Evolutionary conservation across 2,329 filamentous ascomycete genomes (phyloP).

Genomic region (Elsinoe perseae): DNA sequence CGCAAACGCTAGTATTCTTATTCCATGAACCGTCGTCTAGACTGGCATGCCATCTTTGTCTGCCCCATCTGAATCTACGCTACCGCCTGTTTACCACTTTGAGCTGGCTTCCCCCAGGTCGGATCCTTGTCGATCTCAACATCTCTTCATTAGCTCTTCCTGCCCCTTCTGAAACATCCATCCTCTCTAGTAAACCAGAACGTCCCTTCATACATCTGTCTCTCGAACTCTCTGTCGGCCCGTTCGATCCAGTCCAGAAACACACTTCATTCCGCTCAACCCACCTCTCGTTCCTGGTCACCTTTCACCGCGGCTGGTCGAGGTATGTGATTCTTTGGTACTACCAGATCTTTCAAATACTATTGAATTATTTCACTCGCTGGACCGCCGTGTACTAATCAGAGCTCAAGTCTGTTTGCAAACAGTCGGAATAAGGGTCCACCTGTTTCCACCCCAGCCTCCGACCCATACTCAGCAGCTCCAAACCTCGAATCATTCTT

Average conservation of each 20-base stretch:
- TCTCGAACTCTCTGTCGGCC: not conserved
- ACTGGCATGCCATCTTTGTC: conserved; percentile 16
- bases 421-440: not conserved
- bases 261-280: conserved; percentile 5
- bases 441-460: not conserved
- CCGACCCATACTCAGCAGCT: not conserved
- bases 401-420: conserved; percentile 6
- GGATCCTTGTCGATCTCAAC: conserved; percentile 16
- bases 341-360: conserved; percentile 4
- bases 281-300: conserved; percentile 1
- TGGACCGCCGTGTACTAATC: not conserved
- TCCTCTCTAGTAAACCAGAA: conserved; percentile 11
- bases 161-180: conserved; percentile 14
- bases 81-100: conserved; percentile 13
- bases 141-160: conserved; percentile 15
- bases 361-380: not conserved
- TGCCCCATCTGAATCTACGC: conserved; percentile 14
- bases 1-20: conserved; percentile 21
- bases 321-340: conserved; percentile 9
- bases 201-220: conserved; percentile 1
- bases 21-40: conserved; percentile 20
- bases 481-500: not conserved
- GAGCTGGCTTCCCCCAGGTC: conserved; percentile 3
- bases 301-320: not conserved
- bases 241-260: conserved; percentile 6